These are phyloP conservation scores for Aegilops tauschii DNA, from an alignment of 176 grass and related monocot species.

Conservation along the genomic window DNA sequence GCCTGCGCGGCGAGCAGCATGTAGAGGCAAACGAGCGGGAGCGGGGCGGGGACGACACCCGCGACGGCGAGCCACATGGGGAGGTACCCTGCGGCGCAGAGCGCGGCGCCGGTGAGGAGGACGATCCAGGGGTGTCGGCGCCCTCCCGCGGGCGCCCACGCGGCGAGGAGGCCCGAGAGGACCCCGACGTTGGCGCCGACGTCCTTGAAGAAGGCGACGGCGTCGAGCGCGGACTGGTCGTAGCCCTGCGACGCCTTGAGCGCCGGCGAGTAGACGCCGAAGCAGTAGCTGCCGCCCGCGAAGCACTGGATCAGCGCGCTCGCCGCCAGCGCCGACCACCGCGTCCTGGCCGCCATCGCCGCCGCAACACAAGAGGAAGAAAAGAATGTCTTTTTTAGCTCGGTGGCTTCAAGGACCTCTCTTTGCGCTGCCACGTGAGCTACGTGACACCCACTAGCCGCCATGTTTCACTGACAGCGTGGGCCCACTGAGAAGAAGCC, in stretches of 20 bases:
- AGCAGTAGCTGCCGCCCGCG: slow-evolving; percentile 69
- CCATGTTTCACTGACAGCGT: neutral
- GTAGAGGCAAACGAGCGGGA: slow-evolving; percentile 58
- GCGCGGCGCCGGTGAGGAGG: slow-evolving; percentile 53
- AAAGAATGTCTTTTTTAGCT: neutral
- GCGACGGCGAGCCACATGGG: slow-evolving; percentile 80
- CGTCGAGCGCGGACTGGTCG: slow-evolving; percentile 86
- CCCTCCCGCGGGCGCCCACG: slow-evolving; percentile 33
- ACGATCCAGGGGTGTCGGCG: slow-evolving; percentile 50
- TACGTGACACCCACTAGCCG: neutral
- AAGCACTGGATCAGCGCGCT: slow-evolving; percentile 70
- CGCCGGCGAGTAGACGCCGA: slow-evolving; percentile 69
- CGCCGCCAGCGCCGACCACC: slow-evolving; percentile 74
- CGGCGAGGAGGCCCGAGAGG: slow-evolving; percentile 67
- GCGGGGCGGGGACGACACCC: slow-evolving; percentile 41
- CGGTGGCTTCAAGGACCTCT: neutral
- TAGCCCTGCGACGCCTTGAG: slow-evolving; percentile 78
- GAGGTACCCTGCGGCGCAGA: slow-evolving; percentile 64
- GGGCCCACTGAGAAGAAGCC: neutral
- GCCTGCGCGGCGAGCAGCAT: slow-evolving; percentile 87
- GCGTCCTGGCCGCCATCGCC: slow-evolving; percentile 26
- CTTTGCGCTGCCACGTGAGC: neutral
- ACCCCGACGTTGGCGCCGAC: slow-evolving; percentile 85
- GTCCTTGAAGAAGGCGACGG: slow-evolving; percentile 95
- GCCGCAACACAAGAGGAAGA: neutral